These are phyloP conservation scores for Urochloa ruziziensis DNA, from an alignment of 176 grass and related monocot species.

Conservation along the genomic window DNA sequence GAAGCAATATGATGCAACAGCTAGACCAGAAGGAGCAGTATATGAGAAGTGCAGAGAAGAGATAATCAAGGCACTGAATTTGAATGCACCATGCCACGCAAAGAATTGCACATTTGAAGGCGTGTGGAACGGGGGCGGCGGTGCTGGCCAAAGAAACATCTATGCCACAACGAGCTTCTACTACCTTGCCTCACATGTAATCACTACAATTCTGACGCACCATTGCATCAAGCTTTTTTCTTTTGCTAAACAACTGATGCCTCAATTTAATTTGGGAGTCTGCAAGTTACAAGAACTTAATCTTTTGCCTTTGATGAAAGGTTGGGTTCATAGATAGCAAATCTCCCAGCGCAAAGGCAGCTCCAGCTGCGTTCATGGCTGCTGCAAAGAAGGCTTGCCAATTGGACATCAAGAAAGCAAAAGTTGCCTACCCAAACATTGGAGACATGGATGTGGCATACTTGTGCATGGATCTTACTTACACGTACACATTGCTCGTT, in stretches of 20 bases:
- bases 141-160: neutral
- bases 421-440: neutral
- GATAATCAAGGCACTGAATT: neutral
- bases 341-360: neutral
- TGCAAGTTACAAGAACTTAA: neutral
- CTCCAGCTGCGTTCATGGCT: neutral
- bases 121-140: constrained; percentile 5
- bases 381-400: neutral
- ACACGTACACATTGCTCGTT: neutral
- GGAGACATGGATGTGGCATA: neutral
- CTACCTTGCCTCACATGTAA: constrained; percentile 19
- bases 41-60: neutral
- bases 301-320: neutral
- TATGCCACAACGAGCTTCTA: neutral
- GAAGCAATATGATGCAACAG: neutral
- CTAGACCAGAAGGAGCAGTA: neutral
- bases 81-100: neutral
- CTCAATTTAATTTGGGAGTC: neutral
- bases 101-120: constrained; percentile 4
- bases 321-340: neutral
- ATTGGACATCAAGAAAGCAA: neutral
- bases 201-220: neutral
- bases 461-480: constrained; percentile 11
- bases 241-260: neutral
- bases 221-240: neutral